Percentiles rank a stretch among this genome's conserved stretches.
Conservation (phyloP, 1,139 yeast genomes). For the Taiozyma sp. region DNA sequence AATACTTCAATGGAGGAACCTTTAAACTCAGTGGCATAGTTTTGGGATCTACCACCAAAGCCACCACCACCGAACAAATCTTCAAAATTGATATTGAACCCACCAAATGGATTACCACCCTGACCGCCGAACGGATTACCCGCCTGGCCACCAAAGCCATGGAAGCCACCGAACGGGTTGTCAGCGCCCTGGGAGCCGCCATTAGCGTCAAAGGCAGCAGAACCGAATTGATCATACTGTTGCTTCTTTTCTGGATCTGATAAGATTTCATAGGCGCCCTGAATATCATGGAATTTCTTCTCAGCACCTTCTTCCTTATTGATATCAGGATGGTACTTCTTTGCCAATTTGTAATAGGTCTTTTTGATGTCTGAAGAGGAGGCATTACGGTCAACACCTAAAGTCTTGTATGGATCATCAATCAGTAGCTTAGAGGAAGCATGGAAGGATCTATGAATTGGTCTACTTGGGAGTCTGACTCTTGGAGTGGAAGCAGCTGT, state of each 20-base stretch:
- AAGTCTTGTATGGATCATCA: conserved; percentile 74
- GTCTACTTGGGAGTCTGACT: not conserved
- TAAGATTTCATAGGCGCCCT: conserved; percentile 88
- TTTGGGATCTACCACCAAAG: conserved; percentile 34
- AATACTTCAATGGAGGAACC: conserved; percentile 88
- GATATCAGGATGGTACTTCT: conserved; percentile 93
- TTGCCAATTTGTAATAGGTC: conserved; percentile 90
- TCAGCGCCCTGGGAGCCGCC: conserved; percentile 48
- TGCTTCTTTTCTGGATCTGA: conserved; percentile 83
- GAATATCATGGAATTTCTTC: conserved; percentile 83
- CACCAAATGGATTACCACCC: conserved; percentile 28
- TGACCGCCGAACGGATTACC: conserved; percentile 32
- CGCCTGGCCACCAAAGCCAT: conserved; percentile 41
- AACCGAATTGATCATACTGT: conserved; percentile 89
- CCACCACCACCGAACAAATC: conserved; percentile 83
- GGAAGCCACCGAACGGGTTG: conserved; percentile 34
- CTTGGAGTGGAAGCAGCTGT: not conserved
- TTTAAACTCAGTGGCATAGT: conserved; percentile 65
- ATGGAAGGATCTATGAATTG: conserved; percentile 13
- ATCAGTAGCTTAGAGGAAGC: conserved; percentile 10
- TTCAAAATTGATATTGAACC: conserved; percentile 64
- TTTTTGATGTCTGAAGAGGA: conserved; percentile 83
- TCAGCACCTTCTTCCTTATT: conserved; percentile 90
- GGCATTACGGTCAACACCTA: conserved; percentile 74
- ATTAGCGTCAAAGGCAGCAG: conserved; percentile 72